Percentiles rank a stretch among this genome's conserved stretches.
Evolutionary conservation across 1,139 yeast genomes (phyloP).

Genomic region (Pichia terricola): DNA sequence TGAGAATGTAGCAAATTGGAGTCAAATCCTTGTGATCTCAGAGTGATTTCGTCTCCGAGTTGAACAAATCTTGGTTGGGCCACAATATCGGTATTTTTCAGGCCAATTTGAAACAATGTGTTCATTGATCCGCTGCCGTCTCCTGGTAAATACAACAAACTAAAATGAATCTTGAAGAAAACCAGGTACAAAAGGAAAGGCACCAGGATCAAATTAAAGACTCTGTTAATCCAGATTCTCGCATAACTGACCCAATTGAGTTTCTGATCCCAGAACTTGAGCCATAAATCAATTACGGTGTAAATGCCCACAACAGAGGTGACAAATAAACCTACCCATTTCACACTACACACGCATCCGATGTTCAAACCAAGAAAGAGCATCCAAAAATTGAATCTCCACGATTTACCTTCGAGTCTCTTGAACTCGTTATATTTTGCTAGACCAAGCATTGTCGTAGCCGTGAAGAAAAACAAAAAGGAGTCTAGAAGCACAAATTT

Average conservation of each 20-base stretch:
- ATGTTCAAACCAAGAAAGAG: constrained; percentile 65
- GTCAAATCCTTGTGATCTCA: constrained; percentile 65
- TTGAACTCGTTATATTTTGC: constrained; percentile 44
- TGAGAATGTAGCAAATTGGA: constrained; percentile 71
- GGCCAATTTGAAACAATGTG: constrained; percentile 59
- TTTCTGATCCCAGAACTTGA: constrained; percentile 37
- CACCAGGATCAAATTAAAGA: constrained; percentile 57
- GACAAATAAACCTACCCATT: constrained; percentile 91
- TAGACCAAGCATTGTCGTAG: constrained; percentile 49
- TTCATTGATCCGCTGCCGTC: constrained; percentile 70
- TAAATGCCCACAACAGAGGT: constrained; percentile 83
- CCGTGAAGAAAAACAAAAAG: constrained; percentile 61
- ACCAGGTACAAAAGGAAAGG: constrained; percentile 63
- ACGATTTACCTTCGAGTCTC: constrained; percentile 31
- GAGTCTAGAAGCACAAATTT: constrained; percentile 69
- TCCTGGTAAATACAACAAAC: constrained; percentile 66
- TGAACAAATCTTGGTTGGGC: constrained; percentile 54
- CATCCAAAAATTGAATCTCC: constrained; percentile 47
- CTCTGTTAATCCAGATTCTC: constrained; percentile 53
- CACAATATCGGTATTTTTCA: constrained; percentile 42
- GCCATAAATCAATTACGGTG: constrained; percentile 63
- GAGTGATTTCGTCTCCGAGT: constrained; percentile 51
- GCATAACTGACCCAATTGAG: constrained; percentile 24
- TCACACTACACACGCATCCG: constrained; percentile 90
- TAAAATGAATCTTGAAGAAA: constrained; percentile 75